phyloP scores from a whole-genome alignment of 2,329 filamentous ascomycete genomes.

The Aschersonia sp. region DNA sequence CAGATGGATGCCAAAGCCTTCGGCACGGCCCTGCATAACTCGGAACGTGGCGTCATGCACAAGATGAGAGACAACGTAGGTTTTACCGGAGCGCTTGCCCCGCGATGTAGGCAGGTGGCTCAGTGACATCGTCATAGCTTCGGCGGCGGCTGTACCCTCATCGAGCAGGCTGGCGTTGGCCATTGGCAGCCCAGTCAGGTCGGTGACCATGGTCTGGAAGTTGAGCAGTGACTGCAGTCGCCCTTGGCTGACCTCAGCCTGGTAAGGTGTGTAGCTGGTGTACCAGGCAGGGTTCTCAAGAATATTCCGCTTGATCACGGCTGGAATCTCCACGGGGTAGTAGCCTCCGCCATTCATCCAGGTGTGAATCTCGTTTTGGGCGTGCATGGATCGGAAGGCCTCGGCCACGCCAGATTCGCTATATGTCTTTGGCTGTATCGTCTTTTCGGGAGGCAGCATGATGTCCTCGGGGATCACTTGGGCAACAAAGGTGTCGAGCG shows the following conservation, averaged over 20 bases:
- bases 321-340: constrained; percentile 70
- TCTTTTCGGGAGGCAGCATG: constrained; percentile 23
- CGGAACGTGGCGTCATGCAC: constrained; percentile 77
- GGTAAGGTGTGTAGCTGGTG: constrained; percentile 94
- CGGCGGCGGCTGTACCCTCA: constrained; percentile 81
- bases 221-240: constrained; percentile 84
- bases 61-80: constrained; percentile 68
- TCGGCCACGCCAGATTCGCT: constrained; percentile 10
- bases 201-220: constrained; percentile 85
- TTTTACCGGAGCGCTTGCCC: constrained; percentile 62
- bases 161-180: constrained; percentile 85
- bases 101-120: constrained; percentile 57
- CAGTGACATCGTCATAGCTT: constrained; percentile 89
- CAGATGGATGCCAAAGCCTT: constrained; percentile 81
- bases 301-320: constrained; percentile 85
- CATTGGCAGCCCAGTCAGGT: constrained; percentile 75
- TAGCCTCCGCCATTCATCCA: constrained; percentile 83
- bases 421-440: constrained; percentile 40
- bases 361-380: constrained; percentile 25
- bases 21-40: constrained; percentile 70
- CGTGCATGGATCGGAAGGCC: constrained; percentile 22
- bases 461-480: constrained; percentile 76
- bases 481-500: constrained; percentile 68
- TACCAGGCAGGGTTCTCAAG: constrained; percentile 94
- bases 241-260: constrained; percentile 93